These are phyloP conservation scores for Leishmania mexicana DNA, from an alignment of 208 protist genomes.

Conservation along the genomic window DNA sequence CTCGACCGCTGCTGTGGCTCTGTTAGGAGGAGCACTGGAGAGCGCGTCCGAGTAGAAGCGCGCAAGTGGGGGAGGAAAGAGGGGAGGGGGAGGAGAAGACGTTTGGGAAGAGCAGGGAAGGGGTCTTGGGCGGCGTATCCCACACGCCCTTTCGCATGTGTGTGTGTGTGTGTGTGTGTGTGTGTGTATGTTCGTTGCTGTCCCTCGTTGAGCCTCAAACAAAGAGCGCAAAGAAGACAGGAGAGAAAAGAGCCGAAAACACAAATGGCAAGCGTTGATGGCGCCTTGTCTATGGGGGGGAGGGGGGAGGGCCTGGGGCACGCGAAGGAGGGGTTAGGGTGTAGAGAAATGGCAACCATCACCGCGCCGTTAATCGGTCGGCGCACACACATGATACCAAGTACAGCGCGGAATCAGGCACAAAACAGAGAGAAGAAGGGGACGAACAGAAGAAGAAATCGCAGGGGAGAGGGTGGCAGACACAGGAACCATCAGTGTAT, in stretches of 20 bases:
- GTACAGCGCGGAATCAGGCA: neutral
- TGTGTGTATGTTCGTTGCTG: neutral
- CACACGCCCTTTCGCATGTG: neutral
- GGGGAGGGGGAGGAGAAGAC: neutral
- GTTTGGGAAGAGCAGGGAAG: no score
- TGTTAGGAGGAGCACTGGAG: neutral
- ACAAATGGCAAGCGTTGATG: neutral
- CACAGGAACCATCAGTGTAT: neutral
- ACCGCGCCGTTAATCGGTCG: neutral
- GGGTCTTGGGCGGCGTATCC: neutral
- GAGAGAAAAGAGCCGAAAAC: slow-evolving; percentile 2
- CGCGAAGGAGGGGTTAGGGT: neutral
- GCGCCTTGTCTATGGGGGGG: neutral
- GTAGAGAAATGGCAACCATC: neutral
- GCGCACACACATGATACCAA: neutral
- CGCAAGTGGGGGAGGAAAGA: neutral
- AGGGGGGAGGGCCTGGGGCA: neutral
- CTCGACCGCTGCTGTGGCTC: neutral
- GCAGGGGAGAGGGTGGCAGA: neutral
- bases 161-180: slow-evolving; percentile 2
- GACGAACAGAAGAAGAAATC: neutral
- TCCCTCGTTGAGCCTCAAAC: neutral
- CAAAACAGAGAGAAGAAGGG: neutral
- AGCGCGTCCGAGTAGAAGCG: neutral
- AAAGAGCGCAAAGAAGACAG: neutral